These are phyloP conservation scores for Erythrophleum ivorense DNA, from an alignment of 331 rosid species.

Conservation along the genomic window DNA sequence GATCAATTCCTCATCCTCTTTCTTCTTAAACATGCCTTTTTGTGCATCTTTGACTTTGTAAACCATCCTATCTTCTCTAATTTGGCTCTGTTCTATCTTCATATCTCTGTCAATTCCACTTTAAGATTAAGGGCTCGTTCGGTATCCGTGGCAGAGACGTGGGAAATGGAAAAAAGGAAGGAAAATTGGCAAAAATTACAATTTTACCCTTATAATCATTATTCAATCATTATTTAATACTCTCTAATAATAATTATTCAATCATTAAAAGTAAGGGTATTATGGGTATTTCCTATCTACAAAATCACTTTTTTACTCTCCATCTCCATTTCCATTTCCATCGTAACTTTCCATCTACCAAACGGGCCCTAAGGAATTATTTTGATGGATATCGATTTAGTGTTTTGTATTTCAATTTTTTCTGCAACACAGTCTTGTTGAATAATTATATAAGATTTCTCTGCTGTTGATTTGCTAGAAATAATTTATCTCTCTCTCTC, in stretches of 20 bases:
- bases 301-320: too few relatives aligned
- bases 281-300: too few relatives aligned
- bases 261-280: too few relatives aligned
- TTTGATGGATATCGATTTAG: neutral
- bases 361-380: neutral
- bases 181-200: too few relatives aligned
- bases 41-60: neutral
- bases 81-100: neutral
- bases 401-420: neutral
- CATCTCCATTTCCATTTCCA: too few relatives aligned
- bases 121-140: neutral
- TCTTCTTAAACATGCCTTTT: neutral
- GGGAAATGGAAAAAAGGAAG: too few relatives aligned
- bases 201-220: too few relatives aligned
- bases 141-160: too few relatives aligned
- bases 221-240: too few relatives aligned
- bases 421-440: neutral
- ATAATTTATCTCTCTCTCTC: neutral
- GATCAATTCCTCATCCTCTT: too few relatives aligned
- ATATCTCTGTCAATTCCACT: constrained; percentile 9
- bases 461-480: neutral
- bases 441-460: neutral
- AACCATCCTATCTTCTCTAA: neutral
- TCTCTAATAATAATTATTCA: too few relatives aligned
- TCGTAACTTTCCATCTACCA: too few relatives aligned